Evolutionary conservation across 75 land plant species (phyloP).

Genomic region (Picea glauca): DNA sequence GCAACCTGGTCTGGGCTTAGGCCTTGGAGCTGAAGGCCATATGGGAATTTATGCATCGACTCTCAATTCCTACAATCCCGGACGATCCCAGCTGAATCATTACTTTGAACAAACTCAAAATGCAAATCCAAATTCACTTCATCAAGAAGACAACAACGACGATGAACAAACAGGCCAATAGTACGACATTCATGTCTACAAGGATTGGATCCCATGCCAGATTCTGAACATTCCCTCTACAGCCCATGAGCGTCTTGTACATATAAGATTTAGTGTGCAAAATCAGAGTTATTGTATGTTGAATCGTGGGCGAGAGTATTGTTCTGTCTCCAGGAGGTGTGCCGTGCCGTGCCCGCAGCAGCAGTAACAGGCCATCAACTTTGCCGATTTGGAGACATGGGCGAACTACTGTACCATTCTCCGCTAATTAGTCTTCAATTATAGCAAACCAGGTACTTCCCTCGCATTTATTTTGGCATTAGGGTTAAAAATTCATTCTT

Average conservation of each 20-base stretch:
- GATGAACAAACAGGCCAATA: background rate
- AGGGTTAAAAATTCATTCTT: too few species aligned
- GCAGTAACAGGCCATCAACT: too few species aligned
- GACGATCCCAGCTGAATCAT: background rate
- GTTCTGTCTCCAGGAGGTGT: too few species aligned
- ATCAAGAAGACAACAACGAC: background rate
- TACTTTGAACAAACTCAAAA: background rate
- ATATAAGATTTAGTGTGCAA: too few species aligned
- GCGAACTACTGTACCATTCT: background rate
- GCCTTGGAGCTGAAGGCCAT: background rate
- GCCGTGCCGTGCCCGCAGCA: too few species aligned
- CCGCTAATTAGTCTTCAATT: background rate
- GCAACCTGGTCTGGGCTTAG: background rate
- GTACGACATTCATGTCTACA: background rate
- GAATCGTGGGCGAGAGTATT: too few species aligned
- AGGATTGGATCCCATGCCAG: too few species aligned
- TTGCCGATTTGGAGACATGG: background rate
- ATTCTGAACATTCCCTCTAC: too few species aligned
- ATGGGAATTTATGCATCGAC: background rate
- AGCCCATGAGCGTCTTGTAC: too few species aligned
- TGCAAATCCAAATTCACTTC: background rate
- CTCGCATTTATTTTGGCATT: background rate
- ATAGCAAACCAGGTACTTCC: background rate
- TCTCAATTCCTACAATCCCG: background rate
- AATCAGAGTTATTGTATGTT: too few species aligned